Conservation (phyloP, 768 basidiomycete species). For the Coprinopsis marcescibilis region DNA sequence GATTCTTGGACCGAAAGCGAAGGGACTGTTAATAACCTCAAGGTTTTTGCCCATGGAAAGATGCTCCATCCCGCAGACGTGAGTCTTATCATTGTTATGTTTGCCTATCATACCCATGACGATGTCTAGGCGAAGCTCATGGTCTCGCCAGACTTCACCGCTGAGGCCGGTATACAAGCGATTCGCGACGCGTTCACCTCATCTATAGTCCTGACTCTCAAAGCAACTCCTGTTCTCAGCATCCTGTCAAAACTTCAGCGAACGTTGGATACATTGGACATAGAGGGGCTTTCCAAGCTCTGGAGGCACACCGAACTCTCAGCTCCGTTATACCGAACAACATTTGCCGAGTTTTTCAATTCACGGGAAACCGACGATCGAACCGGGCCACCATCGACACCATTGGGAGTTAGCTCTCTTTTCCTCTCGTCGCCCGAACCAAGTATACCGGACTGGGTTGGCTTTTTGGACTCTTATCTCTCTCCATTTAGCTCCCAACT, state of each 20-base stretch:
- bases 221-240: conserved; percentile 45
- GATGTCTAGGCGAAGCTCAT: conserved; percentile 22
- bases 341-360: conserved; percentile 18
- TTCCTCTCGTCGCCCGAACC: conserved; percentile 41
- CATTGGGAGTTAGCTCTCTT: conserved; percentile 28
- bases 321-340: conserved; percentile 18
- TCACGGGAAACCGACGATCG: conserved; percentile 10
- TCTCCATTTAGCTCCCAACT: conserved; percentile 23
- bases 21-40: conserved; percentile 75
- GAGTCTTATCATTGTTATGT: conserved; percentile 2
- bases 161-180: conserved; percentile 12
- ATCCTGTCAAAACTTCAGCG: conserved; percentile 61
- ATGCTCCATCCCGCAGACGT: conserved; percentile 56
- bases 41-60: conserved; percentile 67
- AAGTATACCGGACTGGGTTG: conserved; percentile 55
- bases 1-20: conserved; percentile 59
- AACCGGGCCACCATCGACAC: conserved; percentile 19
- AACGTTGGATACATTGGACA: conserved; percentile 75
- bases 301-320: conserved; percentile 28
- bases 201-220: conserved; percentile 42
- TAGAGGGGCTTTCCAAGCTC: conserved; percentile 67
- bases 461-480: conserved; percentile 53
- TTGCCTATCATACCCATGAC: conserved; percentile 1
- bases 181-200: conserved; percentile 48
- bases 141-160: conserved; percentile 17